phyloP scores from a whole-genome alignment of 306 rosid genomes.

The Cucurbita argyrosperma region DNA sequence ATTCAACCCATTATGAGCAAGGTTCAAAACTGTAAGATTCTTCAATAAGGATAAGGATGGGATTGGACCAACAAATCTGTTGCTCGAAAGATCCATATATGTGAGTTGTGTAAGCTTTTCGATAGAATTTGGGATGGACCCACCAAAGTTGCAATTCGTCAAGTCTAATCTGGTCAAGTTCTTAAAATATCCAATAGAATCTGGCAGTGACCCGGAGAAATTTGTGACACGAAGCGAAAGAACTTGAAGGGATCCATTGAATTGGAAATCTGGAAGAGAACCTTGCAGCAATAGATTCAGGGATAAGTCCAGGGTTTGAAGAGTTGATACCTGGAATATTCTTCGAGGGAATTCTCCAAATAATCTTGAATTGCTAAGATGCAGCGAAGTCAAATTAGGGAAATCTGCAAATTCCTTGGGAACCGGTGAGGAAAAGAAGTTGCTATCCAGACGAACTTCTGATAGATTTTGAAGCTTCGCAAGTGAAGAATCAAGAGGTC shows the following conservation, averaged over 20 bases:
- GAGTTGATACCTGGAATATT: constrained; percentile 11
- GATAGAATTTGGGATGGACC: constrained; percentile 13
- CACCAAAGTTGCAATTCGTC: background rate
- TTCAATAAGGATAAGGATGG: constrained; percentile 10
- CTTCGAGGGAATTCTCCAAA: constrained; percentile 5
- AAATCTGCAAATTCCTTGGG: constrained; percentile 10
- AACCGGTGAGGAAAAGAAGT: constrained; percentile 5
- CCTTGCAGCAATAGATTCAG: background rate
- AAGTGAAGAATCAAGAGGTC: constrained; percentile 11
- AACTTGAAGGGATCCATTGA: background rate
- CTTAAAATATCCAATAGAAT: constrained; percentile 12
- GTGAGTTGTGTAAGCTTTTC: constrained; percentile 4
- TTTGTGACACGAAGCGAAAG: background rate
- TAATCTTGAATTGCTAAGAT: background rate
- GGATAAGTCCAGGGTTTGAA: background rate
- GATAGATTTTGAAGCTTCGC: constrained; percentile 13
- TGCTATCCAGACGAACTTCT: background rate
- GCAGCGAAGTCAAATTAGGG: constrained; percentile 12
- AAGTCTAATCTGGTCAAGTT: constrained; percentile 9
- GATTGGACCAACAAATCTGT: constrained; percentile 19
- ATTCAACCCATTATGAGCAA: constrained; percentile 9
- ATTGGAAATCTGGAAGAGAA: constrained; percentile 10
- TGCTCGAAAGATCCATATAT: background rate
- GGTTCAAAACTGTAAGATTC: constrained; percentile 4
- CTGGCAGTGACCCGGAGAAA: constrained; percentile 12